Evolutionary conservation across 371 early-diverging fungal genomes (phyloP), one percentile per base, ranked within the genome.

Genomic region (Vairimorpha ceranae): DNA sequence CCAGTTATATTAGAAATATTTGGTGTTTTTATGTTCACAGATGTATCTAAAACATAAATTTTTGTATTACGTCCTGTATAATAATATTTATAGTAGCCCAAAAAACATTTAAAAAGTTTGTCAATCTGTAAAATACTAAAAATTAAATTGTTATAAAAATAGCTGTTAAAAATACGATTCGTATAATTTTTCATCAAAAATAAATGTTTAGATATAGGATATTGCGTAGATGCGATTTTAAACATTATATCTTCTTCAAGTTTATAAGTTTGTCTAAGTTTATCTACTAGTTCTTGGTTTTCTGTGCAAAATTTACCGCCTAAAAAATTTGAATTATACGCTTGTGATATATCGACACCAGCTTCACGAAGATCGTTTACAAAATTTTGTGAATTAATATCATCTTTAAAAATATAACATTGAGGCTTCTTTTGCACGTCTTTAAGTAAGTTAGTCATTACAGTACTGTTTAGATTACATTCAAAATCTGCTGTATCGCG

Each of bases 21-120:
- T 21, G 17, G 17, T 52, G 58, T 46, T 23, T 19, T 33, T 3
- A 33, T 17, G 21, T 71, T 70, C 15, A 76, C 75, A 21, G 77
- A 43, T 48, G 75, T 76, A 65, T 80, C 83, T 38, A 80, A 19
- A 21, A 80, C 17, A 35, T 71, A 61, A 1, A 83, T 75, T 14
- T 65, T 35, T 3, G 81, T 59, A 0, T 68, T 76, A 66, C 72
- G 77, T 65, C 83, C 83, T 2, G 78, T 75, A 51, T 74, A 67
- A 15, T 67, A 32, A 61, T 77, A 80, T 52, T 66, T 60, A 32
- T 80, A 76, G 23, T 15, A 65, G 32, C 60, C 63, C 54, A 61
- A 51, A n/a, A 77, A 70, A 46, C 41, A 61, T 59, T 35, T 45
- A 25, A 74, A 66, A 0, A 80, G 7, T 51, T 21, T 59, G 7